phyloP scores from a whole-genome alignment of 306 rosid species.

The Ochetophila trinervis region DNA sequence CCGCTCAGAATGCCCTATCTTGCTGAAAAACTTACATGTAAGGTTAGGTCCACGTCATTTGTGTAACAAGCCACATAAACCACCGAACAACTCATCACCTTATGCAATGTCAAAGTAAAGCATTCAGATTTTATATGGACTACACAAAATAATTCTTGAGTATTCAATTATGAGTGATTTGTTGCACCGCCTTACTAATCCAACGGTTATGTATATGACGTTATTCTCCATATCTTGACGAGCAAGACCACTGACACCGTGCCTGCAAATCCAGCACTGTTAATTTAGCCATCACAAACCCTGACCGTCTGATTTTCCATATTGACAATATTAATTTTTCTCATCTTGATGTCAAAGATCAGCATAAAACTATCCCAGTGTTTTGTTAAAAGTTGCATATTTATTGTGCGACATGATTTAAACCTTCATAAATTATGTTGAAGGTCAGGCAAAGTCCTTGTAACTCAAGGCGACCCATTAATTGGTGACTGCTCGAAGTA shows the following conservation, averaged over 20 bases:
- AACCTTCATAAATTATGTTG: slow-evolving; percentile 26
- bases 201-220: too few relatives aligned
- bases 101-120: too few relatives aligned
- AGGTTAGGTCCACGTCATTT: too few relatives aligned
- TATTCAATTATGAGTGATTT: too few relatives aligned
- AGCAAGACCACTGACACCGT: too few relatives aligned
- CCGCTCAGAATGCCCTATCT: slow-evolving; percentile 15
- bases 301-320: neutral
- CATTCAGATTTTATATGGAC: too few relatives aligned
- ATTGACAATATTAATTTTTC: neutral
- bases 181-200: too few relatives aligned
- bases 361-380: neutral
- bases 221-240: slow-evolving; percentile 6
- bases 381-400: slow-evolving; percentile 29
- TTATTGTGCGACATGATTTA: slow-evolving; percentile 28
- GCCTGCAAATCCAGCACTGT: too few relatives aligned
- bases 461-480: slow-evolving; percentile 19
- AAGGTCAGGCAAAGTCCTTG: slow-evolving; percentile 1
- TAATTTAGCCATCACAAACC: neutral
- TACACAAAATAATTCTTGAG: too few relatives aligned
- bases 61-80: too few relatives aligned
- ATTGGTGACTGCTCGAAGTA: slow-evolving; percentile 11
- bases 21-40: neutral
- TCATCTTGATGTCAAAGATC: neutral
- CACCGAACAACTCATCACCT: too few relatives aligned